Percentiles rank a stretch among this genome's conserved stretches.
These are phyloP conservation scores for Exophiala dermatitidis DNA, from an alignment of 2,329 filamentous ascomycete species.

Conservation along the genomic window DNA sequence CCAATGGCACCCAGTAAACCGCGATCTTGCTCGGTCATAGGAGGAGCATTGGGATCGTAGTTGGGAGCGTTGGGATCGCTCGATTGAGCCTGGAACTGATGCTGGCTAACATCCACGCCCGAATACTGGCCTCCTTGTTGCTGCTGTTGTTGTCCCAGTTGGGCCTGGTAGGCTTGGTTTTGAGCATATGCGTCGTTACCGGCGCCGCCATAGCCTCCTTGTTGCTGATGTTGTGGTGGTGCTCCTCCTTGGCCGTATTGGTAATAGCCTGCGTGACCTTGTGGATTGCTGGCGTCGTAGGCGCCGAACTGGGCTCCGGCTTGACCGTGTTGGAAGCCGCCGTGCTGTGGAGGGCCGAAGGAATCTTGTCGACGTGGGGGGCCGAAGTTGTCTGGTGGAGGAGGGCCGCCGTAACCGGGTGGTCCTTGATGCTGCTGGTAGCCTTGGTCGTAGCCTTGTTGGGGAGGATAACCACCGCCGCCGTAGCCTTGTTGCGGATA, in stretches of 20 bases:
- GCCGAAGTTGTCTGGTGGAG: slow-evolving; percentile 36
- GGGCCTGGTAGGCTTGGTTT: slow-evolving; percentile 23
- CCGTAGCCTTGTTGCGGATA: slow-evolving; percentile 28
- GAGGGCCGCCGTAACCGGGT: slow-evolving; percentile 32
- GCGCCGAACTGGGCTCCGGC: slow-evolving; percentile 31
- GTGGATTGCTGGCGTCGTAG: slow-evolving; percentile 32
- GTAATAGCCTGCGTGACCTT: slow-evolving; percentile 34
- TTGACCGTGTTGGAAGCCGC: slow-evolving; percentile 45
- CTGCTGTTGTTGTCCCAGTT: slow-evolving; percentile 11
- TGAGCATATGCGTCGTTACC: slow-evolving; percentile 22
- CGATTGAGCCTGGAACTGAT: slow-evolving; percentile 24
- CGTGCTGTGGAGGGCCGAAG: slow-evolving; percentile 34
- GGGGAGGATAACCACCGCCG: slow-evolving; percentile 28
- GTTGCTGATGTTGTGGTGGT: slow-evolving; percentile 15
- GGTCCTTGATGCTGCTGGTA: slow-evolving; percentile 32
- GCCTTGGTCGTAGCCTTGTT: slow-evolving; percentile 29
- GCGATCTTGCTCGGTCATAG: slow-evolving; percentile 46
- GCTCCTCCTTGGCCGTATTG: slow-evolving; percentile 10
- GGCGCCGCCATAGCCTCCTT: not conserved
- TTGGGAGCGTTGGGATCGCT: slow-evolving; percentile 38
- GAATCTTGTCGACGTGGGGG: slow-evolving; percentile 38
- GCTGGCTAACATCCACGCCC: slow-evolving; percentile 13
- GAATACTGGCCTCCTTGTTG: slow-evolving; percentile 13
- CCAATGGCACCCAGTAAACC: slow-evolving; percentile 51
- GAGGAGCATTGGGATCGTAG: slow-evolving; percentile 39